A percentile compares a stretch with the other conserved stretches of the same genome.
phyloP scores from a whole-genome alignment of 1,284 basidiomycete species.

The Moniliophthora roreri region DNA sequence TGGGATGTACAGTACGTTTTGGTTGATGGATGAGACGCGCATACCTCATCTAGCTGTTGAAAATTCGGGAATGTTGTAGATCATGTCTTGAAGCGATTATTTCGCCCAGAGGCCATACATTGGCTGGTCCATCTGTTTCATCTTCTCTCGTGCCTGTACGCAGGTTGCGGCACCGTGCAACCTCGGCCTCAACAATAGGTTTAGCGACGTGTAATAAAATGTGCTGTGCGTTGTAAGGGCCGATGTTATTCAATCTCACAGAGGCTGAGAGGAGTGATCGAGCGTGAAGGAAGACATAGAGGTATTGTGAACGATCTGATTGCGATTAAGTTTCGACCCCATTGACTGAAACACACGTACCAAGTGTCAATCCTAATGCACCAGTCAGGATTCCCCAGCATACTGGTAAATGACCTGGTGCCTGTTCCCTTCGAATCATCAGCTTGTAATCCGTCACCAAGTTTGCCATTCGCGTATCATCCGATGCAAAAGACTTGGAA shows the following conservation, averaged over 20 bases:
- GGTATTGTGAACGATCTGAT: conserved; percentile 72
- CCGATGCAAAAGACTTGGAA: conserved; percentile 70
- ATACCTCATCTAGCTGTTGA: conserved; percentile 60
- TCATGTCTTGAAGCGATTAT: conserved; percentile 90
- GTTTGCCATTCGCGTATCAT: conserved; percentile 24
- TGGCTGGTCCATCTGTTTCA: conserved; percentile 62
- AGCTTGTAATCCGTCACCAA: conserved; percentile 72
- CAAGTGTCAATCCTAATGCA: conserved; percentile 71
- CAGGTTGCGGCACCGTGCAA: conserved; percentile 41
- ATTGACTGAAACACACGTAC: conserved; percentile 40
- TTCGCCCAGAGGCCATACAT: conserved; percentile 97
- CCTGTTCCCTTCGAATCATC: conserved; percentile 59
- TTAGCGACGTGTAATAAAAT: conserved; percentile 75
- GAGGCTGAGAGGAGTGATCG: conserved; percentile 88
- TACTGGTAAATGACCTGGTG: conserved; percentile 82
- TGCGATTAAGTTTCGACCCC: background rate
- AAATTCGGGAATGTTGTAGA: conserved; percentile 92
- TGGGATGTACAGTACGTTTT: conserved; percentile 1
- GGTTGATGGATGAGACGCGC: background rate
- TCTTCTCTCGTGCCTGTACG: conserved; percentile 35
- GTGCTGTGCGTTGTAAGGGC: conserved; percentile 92
- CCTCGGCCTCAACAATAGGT: conserved; percentile 60
- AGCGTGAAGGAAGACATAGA: conserved; percentile 93
- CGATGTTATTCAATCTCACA: conserved; percentile 88
- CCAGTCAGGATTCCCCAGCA: conserved; percentile 89